phyloP scores from a whole-genome alignment of 768 basidiomycete species.

The Xerocomellus intermedius region DNA sequence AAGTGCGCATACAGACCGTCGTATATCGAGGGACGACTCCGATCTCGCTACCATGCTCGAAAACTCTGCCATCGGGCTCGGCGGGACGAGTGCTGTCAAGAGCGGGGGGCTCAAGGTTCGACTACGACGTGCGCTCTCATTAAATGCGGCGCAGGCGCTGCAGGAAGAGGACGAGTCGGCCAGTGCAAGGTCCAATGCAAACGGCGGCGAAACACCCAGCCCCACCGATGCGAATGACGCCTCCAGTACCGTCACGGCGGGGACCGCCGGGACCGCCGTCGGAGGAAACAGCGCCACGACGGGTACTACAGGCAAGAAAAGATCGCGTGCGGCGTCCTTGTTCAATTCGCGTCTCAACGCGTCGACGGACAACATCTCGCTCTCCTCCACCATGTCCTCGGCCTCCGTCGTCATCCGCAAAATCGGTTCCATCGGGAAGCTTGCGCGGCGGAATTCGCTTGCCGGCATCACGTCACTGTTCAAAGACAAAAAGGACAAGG shows the following conservation, averaged over 20 bases:
- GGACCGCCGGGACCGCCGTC: conserved; percentile 24
- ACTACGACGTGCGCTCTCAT: conserved; percentile 69
- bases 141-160: conserved; percentile 58
- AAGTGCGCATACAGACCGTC: conserved; percentile 62
- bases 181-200: conserved; percentile 14
- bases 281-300: conserved; percentile 20
- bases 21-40: conserved; percentile 76
- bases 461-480: conserved; percentile 92
- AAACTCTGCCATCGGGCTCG: conserved; percentile 39
- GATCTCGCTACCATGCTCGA: conserved; percentile 58
- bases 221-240: conserved; percentile 29
- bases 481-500: conserved; percentile 72
- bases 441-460: conserved; percentile 84
- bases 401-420: conserved; percentile 97
- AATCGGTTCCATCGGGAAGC: conserved; percentile 85
- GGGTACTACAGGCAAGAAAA: conserved; percentile 54
- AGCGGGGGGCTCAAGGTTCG: conserved; percentile 75
- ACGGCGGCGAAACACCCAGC: conserved; percentile 33
- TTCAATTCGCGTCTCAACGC: conserved; percentile 89
- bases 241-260: conserved; percentile 39
- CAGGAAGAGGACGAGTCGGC: conserved; percentile 41
- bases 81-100: conserved; percentile 39
- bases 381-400: conserved; percentile 90
- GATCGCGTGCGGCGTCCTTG: conserved; percentile 66
- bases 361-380: conserved; percentile 92